Evolutionary conservation across 306 rosid species (phyloP), one percentile per base, ranked within the genome.

Genomic region (Citrullus amarus): DNA sequence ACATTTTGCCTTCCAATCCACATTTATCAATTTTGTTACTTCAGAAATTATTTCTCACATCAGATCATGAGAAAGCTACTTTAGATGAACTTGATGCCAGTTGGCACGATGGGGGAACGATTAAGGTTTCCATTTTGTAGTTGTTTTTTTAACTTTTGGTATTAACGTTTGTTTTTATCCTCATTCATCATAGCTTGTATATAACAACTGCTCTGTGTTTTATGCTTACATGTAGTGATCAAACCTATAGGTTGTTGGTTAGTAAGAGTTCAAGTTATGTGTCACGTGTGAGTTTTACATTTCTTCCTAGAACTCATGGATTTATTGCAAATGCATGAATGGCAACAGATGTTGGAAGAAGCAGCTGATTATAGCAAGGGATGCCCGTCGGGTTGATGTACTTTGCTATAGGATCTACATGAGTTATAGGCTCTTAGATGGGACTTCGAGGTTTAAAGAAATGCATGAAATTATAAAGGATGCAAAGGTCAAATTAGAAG

Each of bases 341-440:
- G 28, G 70, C 88, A 82, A 75, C 90, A 96, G 99, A 78, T 86
- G 83, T 76, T 96, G 99, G 98, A 96, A 91, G 91, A 96, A 96
- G 91, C 99, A 92, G 91, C 82, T 96, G 82, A 87, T 69, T 38
- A 84, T 88, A 78, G 99, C 98, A 6, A 92, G 88, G 88, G 99
- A 96, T 83, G 99, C 99, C 20, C 96, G 99, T 20, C 97, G 99
- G 67, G 90, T 96, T 20, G 99, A 96, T 80, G 83, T 88, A 51
- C 89, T 96, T 15, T 96, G 99, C 82, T 89, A 90, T 80, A 88
- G 99, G 87, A 91, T 92, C 89, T 92, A 89, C 83, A 86, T 96
- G 93, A 92, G 98, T 85, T 93, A 80, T 87, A 91, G 92, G 88
- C 98, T 96, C 78, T 80, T 96, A 77, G 87, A 90, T 36, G 96